Conservation (phyloP, 2,329 filamentous ascomycete genomes). For the Diplodia intermedia region DNA sequence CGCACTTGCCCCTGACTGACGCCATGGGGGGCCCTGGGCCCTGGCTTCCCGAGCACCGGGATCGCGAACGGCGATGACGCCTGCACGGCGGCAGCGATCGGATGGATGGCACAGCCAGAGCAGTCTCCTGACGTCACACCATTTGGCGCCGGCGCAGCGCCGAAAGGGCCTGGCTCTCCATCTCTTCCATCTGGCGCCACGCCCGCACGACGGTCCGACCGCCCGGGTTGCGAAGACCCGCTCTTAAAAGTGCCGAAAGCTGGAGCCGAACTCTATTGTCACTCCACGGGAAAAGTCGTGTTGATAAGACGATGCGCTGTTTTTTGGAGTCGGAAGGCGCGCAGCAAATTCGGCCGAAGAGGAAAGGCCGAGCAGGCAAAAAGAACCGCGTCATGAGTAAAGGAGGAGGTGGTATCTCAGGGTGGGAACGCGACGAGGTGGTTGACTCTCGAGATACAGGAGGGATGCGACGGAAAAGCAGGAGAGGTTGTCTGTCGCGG, state of each 20-base stretch:
- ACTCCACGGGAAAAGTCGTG: constrained; percentile 12
- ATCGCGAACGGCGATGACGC: not conserved
- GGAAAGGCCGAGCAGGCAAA: not conserved
- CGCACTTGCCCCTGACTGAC: not conserved
- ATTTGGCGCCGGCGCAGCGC: not conserved
- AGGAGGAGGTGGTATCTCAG: not conserved
- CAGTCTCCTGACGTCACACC: constrained; percentile 16
- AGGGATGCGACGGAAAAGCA: not conserved
- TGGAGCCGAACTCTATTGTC: constrained; percentile 25
- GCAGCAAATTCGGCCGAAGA: constrained; percentile 1
- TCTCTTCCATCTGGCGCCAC: not conserved
- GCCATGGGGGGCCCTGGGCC: not conserved
- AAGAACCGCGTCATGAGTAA: not conserved
- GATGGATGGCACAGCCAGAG: not conserved
- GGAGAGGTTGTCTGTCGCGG: not conserved
- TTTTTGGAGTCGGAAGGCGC: not conserved
- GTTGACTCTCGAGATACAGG: not conserved
- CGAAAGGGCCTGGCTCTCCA: not conserved
- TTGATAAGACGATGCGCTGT: not conserved
- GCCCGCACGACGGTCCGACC: not conserved
- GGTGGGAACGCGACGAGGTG: not conserved
- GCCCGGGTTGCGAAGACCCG: not conserved
- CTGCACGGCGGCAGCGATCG: not conserved
- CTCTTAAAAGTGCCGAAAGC: constrained; percentile 19
- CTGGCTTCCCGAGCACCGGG: not conserved